These are phyloP conservation scores for Manihot esculenta DNA, from an alignment of 441 rosid genomes.

Conservation along the genomic window DNA sequence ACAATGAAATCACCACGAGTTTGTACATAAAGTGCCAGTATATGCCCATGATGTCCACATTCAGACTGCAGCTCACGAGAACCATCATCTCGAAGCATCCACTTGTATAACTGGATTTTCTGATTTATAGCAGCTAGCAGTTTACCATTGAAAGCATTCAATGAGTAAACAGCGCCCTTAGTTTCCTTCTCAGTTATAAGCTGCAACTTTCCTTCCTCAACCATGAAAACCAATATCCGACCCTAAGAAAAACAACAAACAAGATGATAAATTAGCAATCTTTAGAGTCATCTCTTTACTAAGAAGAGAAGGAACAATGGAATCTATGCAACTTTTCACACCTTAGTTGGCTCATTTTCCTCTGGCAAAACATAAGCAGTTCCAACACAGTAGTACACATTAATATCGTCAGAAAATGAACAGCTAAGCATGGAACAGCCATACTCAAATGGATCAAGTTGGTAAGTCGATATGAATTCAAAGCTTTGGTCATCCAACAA, in stretches of 20 bases:
- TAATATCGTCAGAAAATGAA: slow-evolving; percentile 77
- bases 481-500: slow-evolving; percentile 92
- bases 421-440: slow-evolving; percentile 97
- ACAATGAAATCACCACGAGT: slow-evolving; percentile 99
- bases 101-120: slow-evolving; percentile 90
- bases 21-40: slow-evolving; percentile 94
- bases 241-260: slow-evolving; percentile 46
- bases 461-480: slow-evolving; percentile 79
- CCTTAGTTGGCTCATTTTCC: slow-evolving; percentile 97
- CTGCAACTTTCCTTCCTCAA: slow-evolving; percentile 88
- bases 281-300: neutral
- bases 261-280: slow-evolving; percentile 1
- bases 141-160: slow-evolving; percentile 93
- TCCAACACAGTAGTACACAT: slow-evolving; percentile 91
- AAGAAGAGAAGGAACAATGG: neutral
- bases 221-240: slow-evolving; percentile 81
- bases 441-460: slow-evolving; percentile 81
- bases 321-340: slow-evolving; percentile 35
- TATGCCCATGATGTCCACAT: slow-evolving; percentile 99
- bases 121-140: slow-evolving; percentile 94
- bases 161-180: slow-evolving; percentile 87
- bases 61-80: slow-evolving; percentile 90
- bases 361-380: slow-evolving; percentile 98
- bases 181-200: slow-evolving; percentile 95
- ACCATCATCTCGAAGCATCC: slow-evolving; percentile 97